A percentile compares a stretch with the other conserved stretches of the same genome.
These are phyloP conservation scores for Penicillium cosmopolitanum DNA, from an alignment of 495 filamentous ascomycete species.

Conservation along the genomic window DNA sequence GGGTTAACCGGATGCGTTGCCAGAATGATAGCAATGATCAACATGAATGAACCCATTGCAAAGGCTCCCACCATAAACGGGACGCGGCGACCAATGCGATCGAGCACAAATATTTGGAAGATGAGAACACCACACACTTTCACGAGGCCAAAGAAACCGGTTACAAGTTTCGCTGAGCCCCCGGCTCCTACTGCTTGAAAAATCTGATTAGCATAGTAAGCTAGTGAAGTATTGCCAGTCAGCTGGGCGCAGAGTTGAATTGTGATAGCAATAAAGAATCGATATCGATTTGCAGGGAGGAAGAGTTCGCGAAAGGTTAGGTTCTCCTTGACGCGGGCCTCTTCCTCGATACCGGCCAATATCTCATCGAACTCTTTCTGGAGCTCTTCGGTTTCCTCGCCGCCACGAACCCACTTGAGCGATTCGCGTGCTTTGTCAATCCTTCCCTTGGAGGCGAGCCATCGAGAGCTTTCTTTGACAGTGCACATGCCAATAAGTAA, in stretches of 20 bases:
- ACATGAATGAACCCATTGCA: slow-evolving; percentile 52
- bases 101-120: slow-evolving; percentile 52
- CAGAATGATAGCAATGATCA: slow-evolving; percentile 55
- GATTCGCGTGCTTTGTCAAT: slow-evolving; percentile 22
- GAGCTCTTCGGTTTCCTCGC: slow-evolving; percentile 41
- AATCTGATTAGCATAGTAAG: slow-evolving; percentile 53
- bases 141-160: slow-evolving; percentile 52
- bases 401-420: slow-evolving; percentile 24
- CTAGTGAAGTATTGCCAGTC: slow-evolving; percentile 52
- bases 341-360: slow-evolving; percentile 48
- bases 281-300: slow-evolving; percentile 47
- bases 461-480: slow-evolving; percentile 51
- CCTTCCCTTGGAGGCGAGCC: slow-evolving; percentile 51
- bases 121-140: slow-evolving; percentile 50
- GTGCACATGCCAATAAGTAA: slow-evolving; percentile 50
- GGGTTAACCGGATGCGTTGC: slow-evolving; percentile 46
- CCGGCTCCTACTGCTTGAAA: slow-evolving; percentile 49
- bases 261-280: slow-evolving; percentile 46
- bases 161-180: slow-evolving; percentile 46
- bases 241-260: slow-evolving; percentile 50
- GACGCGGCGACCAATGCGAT: slow-evolving; percentile 54
- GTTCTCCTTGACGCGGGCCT: slow-evolving; percentile 44
- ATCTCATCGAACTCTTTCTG: slow-evolving; percentile 31
- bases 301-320: slow-evolving; percentile 45
- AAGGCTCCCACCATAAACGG: slow-evolving; percentile 57